A percentile compares a stretch with the other conserved stretches of the same genome.
These are phyloP conservation scores for Amniculicola lignicola DNA, from an alignment of 495 filamentous ascomycete genomes.

Conservation along the genomic window DNA sequence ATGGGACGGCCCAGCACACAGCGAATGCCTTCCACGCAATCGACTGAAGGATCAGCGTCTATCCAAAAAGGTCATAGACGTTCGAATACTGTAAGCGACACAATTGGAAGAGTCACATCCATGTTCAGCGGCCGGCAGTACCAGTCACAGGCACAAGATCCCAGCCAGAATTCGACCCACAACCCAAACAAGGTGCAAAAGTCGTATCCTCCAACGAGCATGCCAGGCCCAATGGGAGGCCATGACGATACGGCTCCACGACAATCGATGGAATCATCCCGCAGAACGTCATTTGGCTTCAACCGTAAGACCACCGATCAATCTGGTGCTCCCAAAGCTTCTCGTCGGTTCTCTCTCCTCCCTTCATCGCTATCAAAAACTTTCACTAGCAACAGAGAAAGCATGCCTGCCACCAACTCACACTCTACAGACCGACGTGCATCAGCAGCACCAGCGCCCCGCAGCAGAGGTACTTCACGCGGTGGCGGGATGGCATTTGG, in stretches of 20 bases:
- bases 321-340: slow-evolving; percentile 53
- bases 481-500: slow-evolving; percentile 37
- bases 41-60: background rate
- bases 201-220: slow-evolving; percentile 36
- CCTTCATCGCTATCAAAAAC: slow-evolving; percentile 69
- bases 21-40: slow-evolving; percentile 10
- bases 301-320: slow-evolving; percentile 61
- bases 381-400: slow-evolving; percentile 35
- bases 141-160: slow-evolving; percentile 12
- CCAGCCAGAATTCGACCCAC: slow-evolving; percentile 27
- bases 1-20: slow-evolving; percentile 32
- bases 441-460: slow-evolving; percentile 42
- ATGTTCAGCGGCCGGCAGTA: slow-evolving; percentile 29
- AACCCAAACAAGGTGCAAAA: slow-evolving; percentile 51
- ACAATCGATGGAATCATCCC: slow-evolving; percentile 74
- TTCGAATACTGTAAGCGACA: slow-evolving; percentile 35
- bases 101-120: slow-evolving; percentile 30
- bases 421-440: slow-evolving; percentile 42
- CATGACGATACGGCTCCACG: slow-evolving; percentile 76
- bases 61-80: slow-evolving; percentile 26
- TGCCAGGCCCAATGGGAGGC: slow-evolving; percentile 72
- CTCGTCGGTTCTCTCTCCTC: slow-evolving; percentile 74
- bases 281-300: slow-evolving; percentile 72
- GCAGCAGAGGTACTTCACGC: slow-evolving; percentile 27
- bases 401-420: slow-evolving; percentile 18